A percentile compares a stretch with the other conserved stretches of the same genome.
Evolutionary conservation across 768 basidiomycete genomes (phyloP).

Genomic region (Filobasidium floriforme): DNA sequence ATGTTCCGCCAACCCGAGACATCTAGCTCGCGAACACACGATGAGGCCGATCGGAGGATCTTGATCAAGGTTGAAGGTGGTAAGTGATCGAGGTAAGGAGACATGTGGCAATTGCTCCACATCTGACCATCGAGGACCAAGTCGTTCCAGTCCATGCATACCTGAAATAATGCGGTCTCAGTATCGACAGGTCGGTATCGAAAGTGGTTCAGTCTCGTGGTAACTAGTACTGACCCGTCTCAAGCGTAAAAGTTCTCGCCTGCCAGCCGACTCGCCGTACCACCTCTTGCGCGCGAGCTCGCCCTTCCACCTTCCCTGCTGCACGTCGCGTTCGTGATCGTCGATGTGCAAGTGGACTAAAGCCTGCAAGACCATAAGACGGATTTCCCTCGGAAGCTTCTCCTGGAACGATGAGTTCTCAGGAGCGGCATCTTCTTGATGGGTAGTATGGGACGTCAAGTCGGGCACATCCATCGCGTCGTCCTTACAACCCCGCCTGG

Average conservation of each 20-base stretch:
- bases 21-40: slow-evolving; percentile 57
- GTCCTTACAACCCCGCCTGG: neutral
- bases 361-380: slow-evolving; percentile 54
- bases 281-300: slow-evolving; percentile 48
- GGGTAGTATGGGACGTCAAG: neutral
- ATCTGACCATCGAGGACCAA: slow-evolving; percentile 78
- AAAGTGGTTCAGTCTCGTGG: no score
- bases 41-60: slow-evolving; percentile 48
- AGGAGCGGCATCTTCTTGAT: neutral
- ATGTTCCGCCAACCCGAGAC: slow-evolving; percentile 63
- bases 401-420: slow-evolving; percentile 17
- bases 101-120: slow-evolving; percentile 63
- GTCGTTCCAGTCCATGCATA: slow-evolving; percentile 66
- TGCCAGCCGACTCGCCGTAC: slow-evolving; percentile 66
- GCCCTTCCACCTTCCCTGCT: slow-evolving; percentile 7
- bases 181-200: neutral
- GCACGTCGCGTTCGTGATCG: slow-evolving; percentile 51
- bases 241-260: slow-evolving; percentile 69
- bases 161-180: slow-evolving; percentile 49
- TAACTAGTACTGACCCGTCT: slow-evolving; percentile 62
- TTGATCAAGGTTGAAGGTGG: slow-evolving; percentile 7
- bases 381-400: slow-evolving; percentile 63
- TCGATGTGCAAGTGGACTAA: slow-evolving; percentile 57
- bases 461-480: neutral
- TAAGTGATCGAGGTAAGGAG: slow-evolving; percentile 5